phyloP scores from a whole-genome alignment of 179 eudicot species.

The Carnegiea gigantea region DNA sequence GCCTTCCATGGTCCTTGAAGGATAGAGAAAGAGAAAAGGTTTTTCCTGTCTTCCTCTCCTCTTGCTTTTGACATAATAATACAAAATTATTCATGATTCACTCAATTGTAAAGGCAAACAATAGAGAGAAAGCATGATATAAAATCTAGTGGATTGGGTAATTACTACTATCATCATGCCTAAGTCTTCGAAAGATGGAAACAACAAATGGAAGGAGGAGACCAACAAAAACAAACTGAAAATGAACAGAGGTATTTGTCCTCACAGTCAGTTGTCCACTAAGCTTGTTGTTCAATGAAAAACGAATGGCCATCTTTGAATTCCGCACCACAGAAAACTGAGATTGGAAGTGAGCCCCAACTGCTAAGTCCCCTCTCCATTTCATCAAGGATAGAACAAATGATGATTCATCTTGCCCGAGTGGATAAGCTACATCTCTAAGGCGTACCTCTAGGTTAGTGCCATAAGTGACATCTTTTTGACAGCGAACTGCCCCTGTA shows the following conservation, averaged over 20 bases:
- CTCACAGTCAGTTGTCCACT: constrained; percentile 80
- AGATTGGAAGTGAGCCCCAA: constrained; percentile 72
- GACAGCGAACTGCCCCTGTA: constrained; percentile 72
- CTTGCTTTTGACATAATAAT: too few relatives aligned
- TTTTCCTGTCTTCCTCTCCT: too few relatives aligned
- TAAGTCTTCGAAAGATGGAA: constrained; percentile 60
- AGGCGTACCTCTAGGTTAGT: constrained; percentile 81
- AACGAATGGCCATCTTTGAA: constrained; percentile 77
- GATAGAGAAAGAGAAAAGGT: too few relatives aligned
- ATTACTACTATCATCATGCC: constrained; percentile 57
- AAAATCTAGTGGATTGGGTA: constrained; percentile 57
- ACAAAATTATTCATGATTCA: too few relatives aligned
- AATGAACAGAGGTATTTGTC: constrained; percentile 91
- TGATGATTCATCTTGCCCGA: constrained; percentile 81
- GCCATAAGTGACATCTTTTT: constrained; percentile 78
- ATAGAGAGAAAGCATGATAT: background rate
- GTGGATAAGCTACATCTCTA: constrained; percentile 67
- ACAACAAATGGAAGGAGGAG: constrained; percentile 59
- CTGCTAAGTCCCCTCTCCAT: constrained; percentile 88
- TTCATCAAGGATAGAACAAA: constrained; percentile 59
- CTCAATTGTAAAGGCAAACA: too few relatives aligned
- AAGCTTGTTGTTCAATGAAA: constrained; percentile 79
- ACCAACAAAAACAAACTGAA: constrained; percentile 65
- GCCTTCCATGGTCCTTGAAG: too few relatives aligned
- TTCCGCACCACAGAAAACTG: constrained; percentile 70